phyloP scores from a whole-genome alignment of 768 basidiomycete genomes.

The Boletellus ananas region DNA sequence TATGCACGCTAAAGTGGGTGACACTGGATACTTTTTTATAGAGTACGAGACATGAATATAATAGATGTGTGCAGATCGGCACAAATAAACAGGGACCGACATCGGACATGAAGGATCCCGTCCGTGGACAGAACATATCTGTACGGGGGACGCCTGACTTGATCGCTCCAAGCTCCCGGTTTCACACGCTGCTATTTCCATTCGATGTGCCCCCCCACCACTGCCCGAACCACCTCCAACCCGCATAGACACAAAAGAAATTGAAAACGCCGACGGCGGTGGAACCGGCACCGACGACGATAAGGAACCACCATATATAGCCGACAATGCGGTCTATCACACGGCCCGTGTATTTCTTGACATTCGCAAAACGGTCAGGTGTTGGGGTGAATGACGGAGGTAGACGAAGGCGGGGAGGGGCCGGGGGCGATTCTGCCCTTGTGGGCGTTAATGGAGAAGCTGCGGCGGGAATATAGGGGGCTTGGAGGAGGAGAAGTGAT shows the following conservation, averaged over 20 bases:
- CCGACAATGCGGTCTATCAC: constrained; percentile 73
- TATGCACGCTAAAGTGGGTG: no score
- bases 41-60: neutral
- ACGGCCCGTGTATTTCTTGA: constrained; percentile 66
- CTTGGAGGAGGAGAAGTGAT: constrained; percentile 61
- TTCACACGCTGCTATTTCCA: constrained; percentile 13
- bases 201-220: constrained; percentile 14
- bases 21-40: neutral
- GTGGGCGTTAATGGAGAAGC: constrained; percentile 12
- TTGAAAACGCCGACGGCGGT: constrained; percentile 67
- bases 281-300: constrained; percentile 75
- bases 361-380: constrained; percentile 48
- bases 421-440: constrained; percentile 20
- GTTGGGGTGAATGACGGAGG: constrained; percentile 47
- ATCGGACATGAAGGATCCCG: neutral
- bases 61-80: neutral
- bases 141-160: neutral
- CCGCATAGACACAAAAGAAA: constrained; percentile 61
- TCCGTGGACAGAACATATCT: no score
- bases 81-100: neutral
- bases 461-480: constrained; percentile 28
- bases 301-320: constrained; percentile 72
- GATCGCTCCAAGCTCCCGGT: neutral
- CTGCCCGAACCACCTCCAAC: constrained; percentile 58
- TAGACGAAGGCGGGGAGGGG: constrained; percentile 45